Base-by-base conservation (phyloP, 805 yeast species). In the Metschnikowia picachoensis region DNA sequence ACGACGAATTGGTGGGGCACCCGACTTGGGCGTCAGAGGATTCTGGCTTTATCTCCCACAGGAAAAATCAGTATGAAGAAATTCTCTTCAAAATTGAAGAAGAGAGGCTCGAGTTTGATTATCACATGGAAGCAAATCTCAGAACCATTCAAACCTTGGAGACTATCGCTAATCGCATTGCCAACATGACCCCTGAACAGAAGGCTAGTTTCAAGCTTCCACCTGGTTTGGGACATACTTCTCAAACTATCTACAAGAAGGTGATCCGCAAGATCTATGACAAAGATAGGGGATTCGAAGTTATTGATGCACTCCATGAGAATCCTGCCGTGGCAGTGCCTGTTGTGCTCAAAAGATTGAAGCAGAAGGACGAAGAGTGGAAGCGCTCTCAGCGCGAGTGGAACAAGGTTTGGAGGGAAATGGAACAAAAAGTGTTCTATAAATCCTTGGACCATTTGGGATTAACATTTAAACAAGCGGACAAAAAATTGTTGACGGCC, bases 1-100 rank as follows among this genome's bases (percentile, higher is more conserved):
- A 94, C 66, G 99, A 94, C 65, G 98, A 92, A 67, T 94, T 98
- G 97, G 98, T 94, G 31, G 97, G 97, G 7, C 98, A 94, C 67
- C 99, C 99, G 17, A 95, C 96, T n/a, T 94, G 99, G 99, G 99
- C 98, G 4, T 92, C 98, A 0, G 99, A 94, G 65, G 99, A 94
- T 65, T 87, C 97, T 11, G 99, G 99, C 0, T 94, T 92, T 59
- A 91, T 94, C 62, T 97, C 99, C n/a, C 99, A 94, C 65, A 81
- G 98, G 54, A 94, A 94, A 67, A 94, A 94, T 63, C 99, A 94
- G 69, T 94, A 92, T 64, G 99, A 94, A 67, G 99, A 94, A 65
- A 87, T 94, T 41, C 69, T 94, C 44, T 91, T 90, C 72, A 85
- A 95, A 63, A 88, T 91, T 48, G 99, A 94, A 67, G 99, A 94